These are phyloP conservation scores for Ogataea nonfermentans DNA, from an alignment of 805 yeast genomes.

Conservation along the genomic window DNA sequence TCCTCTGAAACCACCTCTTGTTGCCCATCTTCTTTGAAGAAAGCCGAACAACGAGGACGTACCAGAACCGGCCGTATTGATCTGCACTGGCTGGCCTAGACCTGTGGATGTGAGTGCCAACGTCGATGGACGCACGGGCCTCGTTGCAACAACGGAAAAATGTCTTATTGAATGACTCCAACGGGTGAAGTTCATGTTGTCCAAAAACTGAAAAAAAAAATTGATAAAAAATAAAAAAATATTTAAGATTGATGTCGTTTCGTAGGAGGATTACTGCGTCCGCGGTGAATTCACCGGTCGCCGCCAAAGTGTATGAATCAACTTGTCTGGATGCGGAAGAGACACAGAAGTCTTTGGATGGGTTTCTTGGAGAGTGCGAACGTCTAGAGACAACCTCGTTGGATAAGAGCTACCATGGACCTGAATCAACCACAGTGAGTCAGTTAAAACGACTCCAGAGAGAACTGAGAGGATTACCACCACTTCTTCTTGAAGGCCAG, in stretches of 20 bases:
- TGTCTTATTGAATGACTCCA: constrained; percentile 13
- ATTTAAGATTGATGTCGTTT: constrained; percentile 23
- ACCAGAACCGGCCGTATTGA: constrained; percentile 18
- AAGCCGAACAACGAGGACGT: constrained; percentile 21
- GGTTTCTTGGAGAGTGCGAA: constrained; percentile 28
- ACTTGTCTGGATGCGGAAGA: constrained; percentile 20
- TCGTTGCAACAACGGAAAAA: constrained; percentile 11
- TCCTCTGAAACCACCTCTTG: constrained; percentile 70
- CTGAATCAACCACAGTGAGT: constrained; percentile 29
- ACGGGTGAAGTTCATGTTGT: constrained; percentile 7
- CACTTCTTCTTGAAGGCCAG: constrained; percentile 29
- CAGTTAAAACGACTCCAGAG: constrained; percentile 38
- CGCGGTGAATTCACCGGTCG: constrained; percentile 49
- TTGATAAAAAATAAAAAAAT: constrained; percentile 5
- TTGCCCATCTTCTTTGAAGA: constrained; percentile 33
- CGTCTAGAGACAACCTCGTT: constrained; percentile 12
- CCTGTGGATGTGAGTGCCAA: constrained; percentile 7
- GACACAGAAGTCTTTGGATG: constrained; percentile 26
- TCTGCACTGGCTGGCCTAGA: constrained; percentile 10
- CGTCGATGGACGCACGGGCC: constrained; percentile 1
- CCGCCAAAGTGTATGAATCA: constrained; percentile 32
- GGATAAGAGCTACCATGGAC: constrained; percentile 24
- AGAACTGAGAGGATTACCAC: constrained; percentile 38
- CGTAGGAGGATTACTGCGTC: constrained; percentile 42
- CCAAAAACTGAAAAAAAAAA: constrained; percentile 2